These are phyloP conservation scores for Telfairia occidentalis DNA, from an alignment of 331 rosid genomes.

Conservation along the genomic window DNA sequence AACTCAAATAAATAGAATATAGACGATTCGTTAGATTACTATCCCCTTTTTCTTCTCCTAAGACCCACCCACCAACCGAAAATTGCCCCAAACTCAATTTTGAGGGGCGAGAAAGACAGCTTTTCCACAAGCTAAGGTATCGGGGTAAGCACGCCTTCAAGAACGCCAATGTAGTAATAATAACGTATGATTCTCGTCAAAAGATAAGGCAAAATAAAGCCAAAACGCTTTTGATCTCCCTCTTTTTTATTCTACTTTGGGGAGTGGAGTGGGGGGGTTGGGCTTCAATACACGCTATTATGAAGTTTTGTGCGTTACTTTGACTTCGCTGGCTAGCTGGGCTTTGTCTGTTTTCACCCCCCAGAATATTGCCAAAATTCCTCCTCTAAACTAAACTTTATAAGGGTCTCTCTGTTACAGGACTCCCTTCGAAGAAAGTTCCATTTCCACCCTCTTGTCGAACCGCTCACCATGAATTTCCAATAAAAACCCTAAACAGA, in stretches of 20 bases:
- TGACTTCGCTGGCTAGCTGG: constrained; percentile 8
- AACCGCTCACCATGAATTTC: background rate
- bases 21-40: background rate
- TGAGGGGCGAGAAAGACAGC: background rate
- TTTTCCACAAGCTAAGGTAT: background rate
- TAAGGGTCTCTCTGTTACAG: background rate
- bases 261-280: background rate
- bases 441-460: background rate
- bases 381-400: background rate
- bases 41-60: background rate
- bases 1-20: background rate
- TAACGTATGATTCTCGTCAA: background rate
- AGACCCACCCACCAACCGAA: constrained; percentile 16
- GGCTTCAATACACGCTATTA: background rate
- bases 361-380: background rate
- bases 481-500: background rate
- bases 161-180: background rate
- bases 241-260: constrained; percentile 8
- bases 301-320: constrained; percentile 10
- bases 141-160: background rate
- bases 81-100: background rate
- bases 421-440: background rate
- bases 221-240: constrained; percentile 4
- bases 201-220: constrained; percentile 9
- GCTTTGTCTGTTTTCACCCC: constrained; percentile 6